Evolutionary conservation across 805 yeast genomes (phyloP).

Genomic region (Barnettozyma californica): DNA sequence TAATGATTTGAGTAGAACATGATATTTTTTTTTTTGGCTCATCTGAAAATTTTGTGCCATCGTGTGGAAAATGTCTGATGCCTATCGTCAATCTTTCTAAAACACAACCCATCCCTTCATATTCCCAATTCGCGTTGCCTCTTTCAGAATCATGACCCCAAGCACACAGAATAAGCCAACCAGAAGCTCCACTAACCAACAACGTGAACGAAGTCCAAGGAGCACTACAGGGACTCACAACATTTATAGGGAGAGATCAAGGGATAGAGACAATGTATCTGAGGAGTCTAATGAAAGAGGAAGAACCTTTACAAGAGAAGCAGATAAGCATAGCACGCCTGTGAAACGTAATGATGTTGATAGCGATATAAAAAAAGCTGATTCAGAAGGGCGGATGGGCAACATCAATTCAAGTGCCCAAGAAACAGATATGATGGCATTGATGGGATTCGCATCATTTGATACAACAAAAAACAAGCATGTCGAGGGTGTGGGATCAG

Average conservation of each 20-base stretch:
- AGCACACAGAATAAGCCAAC: background rate
- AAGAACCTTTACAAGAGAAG: constrained; percentile 19
- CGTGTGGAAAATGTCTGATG: background rate
- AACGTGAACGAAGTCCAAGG: background rate
- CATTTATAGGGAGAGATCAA: background rate
- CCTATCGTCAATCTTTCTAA: background rate
- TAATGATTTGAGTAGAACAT: background rate
- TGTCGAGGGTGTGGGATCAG: constrained; percentile 44
- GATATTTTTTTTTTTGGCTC: background rate
- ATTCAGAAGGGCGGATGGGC: background rate
- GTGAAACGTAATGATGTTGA: background rate
- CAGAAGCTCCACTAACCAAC: background rate
- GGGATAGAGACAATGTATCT: constrained; percentile 2
- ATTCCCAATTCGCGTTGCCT: background rate
- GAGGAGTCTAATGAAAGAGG: constrained; percentile 18
- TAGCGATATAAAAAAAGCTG: background rate
- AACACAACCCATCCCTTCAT: background rate
- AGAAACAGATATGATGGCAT: constrained; percentile 29
- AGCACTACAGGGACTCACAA: background rate
- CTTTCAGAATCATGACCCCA: background rate
- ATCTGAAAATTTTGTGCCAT: background rate
- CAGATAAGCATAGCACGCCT: constrained; percentile 12
- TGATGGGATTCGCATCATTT: constrained; percentile 59
- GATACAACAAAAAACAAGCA: constrained; percentile 52
- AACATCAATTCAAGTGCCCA: background rate